Base-by-base conservation (phyloP, 345 rosid genomes). In the Aquilaria yunnanensis region DNA sequence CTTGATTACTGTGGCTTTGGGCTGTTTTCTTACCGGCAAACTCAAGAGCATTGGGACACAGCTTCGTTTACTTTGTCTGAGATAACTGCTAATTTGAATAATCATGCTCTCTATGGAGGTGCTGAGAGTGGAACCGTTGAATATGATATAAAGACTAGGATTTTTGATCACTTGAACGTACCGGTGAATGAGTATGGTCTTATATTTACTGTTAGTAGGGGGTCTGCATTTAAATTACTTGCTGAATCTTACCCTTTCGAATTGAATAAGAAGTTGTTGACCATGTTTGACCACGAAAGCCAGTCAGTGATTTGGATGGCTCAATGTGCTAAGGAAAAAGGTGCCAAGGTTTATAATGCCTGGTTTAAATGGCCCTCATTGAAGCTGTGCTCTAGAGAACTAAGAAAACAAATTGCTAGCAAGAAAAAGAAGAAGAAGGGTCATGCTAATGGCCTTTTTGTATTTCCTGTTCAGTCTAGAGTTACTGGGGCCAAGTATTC, bases 1-100 rank as follows among this genome's bases (percentile, higher is more conserved):
- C 97, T 90, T 60, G 97, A 90, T 78, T 87, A 90, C 68, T 90
- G 97, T 64, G 97, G 97, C 47, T 90, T 85, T 64, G 97, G 97
- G 55, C 76, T 90, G 59, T 90, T 90, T 70, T 90, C 97, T 32
- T 73, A 82, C 61, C 68, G 77, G 55, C 97, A 90, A 43, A 82
- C 87, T 37, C 84, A 81, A 9, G 84, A 79, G 55, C 72, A 75
- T 67, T 87, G 92, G 88, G 92, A 85, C 61, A 69, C 97, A 6
- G 78, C 92, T 14, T 75, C 90, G 10, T 87, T 90, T 77, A 82
- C 83, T 71, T 80, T 90, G 67, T 81, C 86, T 34, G 97, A 90
- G 75, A 85, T 90, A 11, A 87, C 97, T 75, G 92, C 92, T 2
- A 90, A 85, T 67, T 80, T 90, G 80, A 84, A 92, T 55, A 90